These are phyloP conservation scores for Claviceps sp. DNA, from an alignment of 2,329 filamentous ascomycete species.

Conservation along the genomic window DNA sequence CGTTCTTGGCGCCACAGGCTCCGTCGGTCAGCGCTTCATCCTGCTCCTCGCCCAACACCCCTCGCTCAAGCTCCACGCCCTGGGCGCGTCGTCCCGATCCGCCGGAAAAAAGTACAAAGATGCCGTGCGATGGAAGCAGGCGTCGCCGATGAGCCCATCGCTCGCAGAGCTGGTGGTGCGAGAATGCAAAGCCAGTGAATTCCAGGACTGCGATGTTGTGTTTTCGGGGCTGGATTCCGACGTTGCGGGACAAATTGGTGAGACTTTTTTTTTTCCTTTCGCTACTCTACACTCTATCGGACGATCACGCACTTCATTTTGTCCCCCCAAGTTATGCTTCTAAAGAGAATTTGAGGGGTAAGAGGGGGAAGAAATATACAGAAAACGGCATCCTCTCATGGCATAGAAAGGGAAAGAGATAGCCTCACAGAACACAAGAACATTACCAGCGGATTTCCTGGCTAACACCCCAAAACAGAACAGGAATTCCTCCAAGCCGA, in stretches of 20 bases:
- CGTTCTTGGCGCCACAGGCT: constrained; percentile 84
- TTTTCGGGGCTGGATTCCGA: constrained; percentile 90
- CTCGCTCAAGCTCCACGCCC: constrained; percentile 70
- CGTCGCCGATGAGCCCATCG: constrained; percentile 59
- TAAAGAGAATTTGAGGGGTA: no score
- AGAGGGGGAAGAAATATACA: no score
- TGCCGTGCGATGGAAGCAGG: constrained; percentile 92
- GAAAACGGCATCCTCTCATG: no score
- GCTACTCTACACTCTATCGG: no score
- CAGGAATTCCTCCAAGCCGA: constrained; percentile 82
- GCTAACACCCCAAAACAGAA: constrained; percentile 37
- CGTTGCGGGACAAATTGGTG: constrained; percentile 84
- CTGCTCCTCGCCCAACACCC: constrained; percentile 82
- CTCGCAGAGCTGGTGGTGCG: constrained; percentile 72
- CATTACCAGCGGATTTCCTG: neutral
- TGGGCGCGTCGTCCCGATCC: constrained; percentile 80
- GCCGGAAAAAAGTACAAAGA: constrained; percentile 91
- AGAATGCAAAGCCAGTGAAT: constrained; percentile 70
- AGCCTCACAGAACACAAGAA: no score
- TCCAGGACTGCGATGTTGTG: constrained; percentile 80
- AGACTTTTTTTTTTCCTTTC: neutral
- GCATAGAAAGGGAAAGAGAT: no score
- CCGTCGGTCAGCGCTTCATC: constrained; percentile 91
- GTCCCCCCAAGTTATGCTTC: no score
- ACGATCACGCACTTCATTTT: no score